Conservation (phyloP, 75 land plant species). For the Sequoiadendron giganteum region DNA sequence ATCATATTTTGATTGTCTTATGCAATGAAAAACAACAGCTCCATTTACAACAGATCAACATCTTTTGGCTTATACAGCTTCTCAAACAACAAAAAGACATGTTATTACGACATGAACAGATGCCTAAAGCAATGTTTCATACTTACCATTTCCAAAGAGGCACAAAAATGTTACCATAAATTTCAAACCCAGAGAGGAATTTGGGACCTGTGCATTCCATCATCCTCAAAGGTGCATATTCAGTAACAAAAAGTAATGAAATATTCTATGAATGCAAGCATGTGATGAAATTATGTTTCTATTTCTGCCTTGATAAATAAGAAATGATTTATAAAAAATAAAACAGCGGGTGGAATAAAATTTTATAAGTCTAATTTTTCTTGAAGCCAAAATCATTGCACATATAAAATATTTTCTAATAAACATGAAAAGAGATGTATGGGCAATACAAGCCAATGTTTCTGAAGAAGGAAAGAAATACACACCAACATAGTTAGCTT, state of each 20-base stretch:
- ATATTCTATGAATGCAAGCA: background rate
- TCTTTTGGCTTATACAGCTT: background rate
- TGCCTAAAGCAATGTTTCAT: slow-evolving; percentile 5
- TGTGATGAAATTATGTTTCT: background rate
- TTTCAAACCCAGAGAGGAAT: background rate
- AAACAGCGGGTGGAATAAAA: background rate
- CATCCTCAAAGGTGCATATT: background rate
- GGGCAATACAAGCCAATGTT: background rate
- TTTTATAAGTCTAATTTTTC: background rate
- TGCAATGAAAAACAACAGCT: background rate
- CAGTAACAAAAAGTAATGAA: background rate
- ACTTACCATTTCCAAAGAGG: background rate
- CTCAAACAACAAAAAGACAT: background rate
- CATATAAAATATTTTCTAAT: background rate
- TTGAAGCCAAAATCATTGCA: background rate
- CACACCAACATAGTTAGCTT: slow-evolving; percentile 83
- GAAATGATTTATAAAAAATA: background rate
- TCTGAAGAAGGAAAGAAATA: background rate
- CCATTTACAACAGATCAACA: background rate
- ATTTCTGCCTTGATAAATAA: background rate
- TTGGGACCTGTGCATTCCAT: background rate
- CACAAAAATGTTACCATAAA: background rate
- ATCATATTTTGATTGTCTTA: background rate
- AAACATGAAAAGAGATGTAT: background rate
- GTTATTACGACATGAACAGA: background rate